Base-by-base conservation (phyloP, 1,284 basidiomycete species). In the Entoloma clypeatum region DNA sequence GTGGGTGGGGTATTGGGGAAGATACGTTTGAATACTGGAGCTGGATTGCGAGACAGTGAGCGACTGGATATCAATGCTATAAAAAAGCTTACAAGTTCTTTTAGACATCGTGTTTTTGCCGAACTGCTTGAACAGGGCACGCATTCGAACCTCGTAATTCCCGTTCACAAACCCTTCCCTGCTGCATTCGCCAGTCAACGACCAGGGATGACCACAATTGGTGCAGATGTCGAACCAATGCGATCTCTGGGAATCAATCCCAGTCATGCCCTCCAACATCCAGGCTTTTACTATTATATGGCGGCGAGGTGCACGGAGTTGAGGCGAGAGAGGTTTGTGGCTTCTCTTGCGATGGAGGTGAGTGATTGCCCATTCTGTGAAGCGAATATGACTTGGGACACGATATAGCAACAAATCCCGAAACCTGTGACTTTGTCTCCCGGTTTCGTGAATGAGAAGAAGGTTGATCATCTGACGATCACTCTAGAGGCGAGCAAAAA, bases 11-110 rank as follows among this genome's bases (percentile, higher is more conserved):
- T 3, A 97, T 98, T 40, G 93, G 93, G n/a, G 90, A 93, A 54
- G 87, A 92, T 54, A 96, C 91, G 0, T 96, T 89, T 53, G 96
- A 98, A 61, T 98, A 84, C 58, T 98, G 95, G 95, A 88, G 86
- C 52, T 99, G 94, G 95, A 73, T 93, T 38, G 86, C 89, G 6
- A 75, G 93, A 56, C 92, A 97, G 87, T 92, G 52, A 48, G 85
- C 73, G 7, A n/a, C 24, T n/a, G 24, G 14, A 28, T 25, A 33
- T 22, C 33, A 21, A 46, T 35, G n/a, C n/a, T 30, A 28, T n/a
- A 42, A 34, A n/a, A 16, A 18, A 29, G 41, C 13, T 35, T 13
- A 28, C 21, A 19, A 24, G 24, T 31, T 16, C 35, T 5, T 26
- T 25, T 40, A 92, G 89, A 57, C 81, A 95, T 56, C 85, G 92